Evolutionary conservation across 148 eudicot species (phyloP).

Genomic region (Camellia lanceoleosa): DNA sequence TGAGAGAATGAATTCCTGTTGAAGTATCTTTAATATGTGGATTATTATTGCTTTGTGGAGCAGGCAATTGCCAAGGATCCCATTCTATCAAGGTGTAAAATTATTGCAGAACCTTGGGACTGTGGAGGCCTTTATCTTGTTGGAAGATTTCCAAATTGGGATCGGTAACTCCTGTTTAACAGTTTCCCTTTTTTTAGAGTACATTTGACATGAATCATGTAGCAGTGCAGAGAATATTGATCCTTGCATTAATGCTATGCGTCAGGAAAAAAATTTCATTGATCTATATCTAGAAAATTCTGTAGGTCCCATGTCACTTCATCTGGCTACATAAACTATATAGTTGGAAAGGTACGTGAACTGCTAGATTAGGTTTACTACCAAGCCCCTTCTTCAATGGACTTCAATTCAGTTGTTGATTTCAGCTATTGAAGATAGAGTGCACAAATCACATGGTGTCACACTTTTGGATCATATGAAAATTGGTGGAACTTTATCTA

Average conservation of each 20-base stretch:
- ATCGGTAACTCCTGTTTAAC: conserved; percentile 54
- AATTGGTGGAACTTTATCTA: too few relatives aligned
- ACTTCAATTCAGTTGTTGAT: too few relatives aligned
- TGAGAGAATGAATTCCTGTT: background rate
- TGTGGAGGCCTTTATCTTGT: conserved; percentile 99
- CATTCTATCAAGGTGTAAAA: conserved; percentile 73
- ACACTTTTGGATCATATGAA: too few relatives aligned
- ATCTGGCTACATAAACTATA: too few relatives aligned
- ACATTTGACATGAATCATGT: background rate
- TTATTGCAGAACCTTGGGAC: conserved; percentile 99
- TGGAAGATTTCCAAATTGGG: conserved; percentile 97
- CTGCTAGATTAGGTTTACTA: too few relatives aligned
- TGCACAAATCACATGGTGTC: too few relatives aligned
- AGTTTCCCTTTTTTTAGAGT: background rate
- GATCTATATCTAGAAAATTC: background rate
- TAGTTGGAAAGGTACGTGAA: too few relatives aligned
- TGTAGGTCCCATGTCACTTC: too few relatives aligned
- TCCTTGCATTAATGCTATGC: background rate
- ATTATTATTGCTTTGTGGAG: conserved; percentile 14
- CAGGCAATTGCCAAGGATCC: conserved; percentile 97
- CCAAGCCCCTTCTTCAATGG: too few relatives aligned
- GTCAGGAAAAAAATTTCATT: background rate
- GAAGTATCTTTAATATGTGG: background rate
- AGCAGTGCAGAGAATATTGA: background rate
- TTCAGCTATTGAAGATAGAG: too few relatives aligned